A percentile compares a stretch with the other conserved stretches of the same genome.
phyloP scores from a whole-genome alignment of 139 green algal species.

The Deuterostichococcus epilithicus region DNA sequence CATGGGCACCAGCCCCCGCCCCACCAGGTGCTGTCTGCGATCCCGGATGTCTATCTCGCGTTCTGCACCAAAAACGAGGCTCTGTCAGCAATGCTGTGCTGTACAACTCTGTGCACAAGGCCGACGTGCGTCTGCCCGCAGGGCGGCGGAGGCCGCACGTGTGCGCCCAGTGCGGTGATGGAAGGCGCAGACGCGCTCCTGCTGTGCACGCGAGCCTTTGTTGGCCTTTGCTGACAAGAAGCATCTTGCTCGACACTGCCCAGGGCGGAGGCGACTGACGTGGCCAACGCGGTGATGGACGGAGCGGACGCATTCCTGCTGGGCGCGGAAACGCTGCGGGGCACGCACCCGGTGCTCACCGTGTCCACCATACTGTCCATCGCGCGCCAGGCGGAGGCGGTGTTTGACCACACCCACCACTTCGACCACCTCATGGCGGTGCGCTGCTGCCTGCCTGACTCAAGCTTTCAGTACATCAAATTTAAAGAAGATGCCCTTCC shows the following conservation, averaged over 20 bases:
- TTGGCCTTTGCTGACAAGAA: too few relatives aligned
- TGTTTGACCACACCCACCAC: slow-evolving; percentile 62
- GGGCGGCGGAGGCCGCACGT: too few relatives aligned
- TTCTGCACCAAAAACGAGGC: too few relatives aligned
- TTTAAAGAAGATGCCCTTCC: too few relatives aligned
- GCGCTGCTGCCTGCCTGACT: background rate
- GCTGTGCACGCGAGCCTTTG: too few relatives aligned
- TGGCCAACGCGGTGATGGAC: slow-evolving; percentile 88
- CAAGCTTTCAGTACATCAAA: background rate
- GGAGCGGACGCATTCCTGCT: slow-evolving; percentile 87
- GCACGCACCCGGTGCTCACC: slow-evolving; percentile 67
- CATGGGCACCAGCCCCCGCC: slow-evolving; percentile 77
- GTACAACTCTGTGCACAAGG: too few relatives aligned
- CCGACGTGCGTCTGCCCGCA: too few relatives aligned
- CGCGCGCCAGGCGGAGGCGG: slow-evolving; percentile 52
- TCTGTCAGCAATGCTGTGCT: too few relatives aligned
- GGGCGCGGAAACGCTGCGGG: slow-evolving; percentile 75
- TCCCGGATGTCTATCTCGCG: too few relatives aligned
- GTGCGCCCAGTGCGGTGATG: too few relatives aligned
- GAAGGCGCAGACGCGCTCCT: too few relatives aligned
- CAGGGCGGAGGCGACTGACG: slow-evolving; percentile 84
- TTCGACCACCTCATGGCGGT: slow-evolving; percentile 60
- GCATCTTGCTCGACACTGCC: background rate
- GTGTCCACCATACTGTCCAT: slow-evolving; percentile 69
- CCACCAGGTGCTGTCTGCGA: slow-evolving; percentile 72